Evolutionary conservation across 1,284 basidiomycete genomes (phyloP), one percentile per base, ranked within the genome.

Genomic region (Apiotrichum domesticum): DNA sequence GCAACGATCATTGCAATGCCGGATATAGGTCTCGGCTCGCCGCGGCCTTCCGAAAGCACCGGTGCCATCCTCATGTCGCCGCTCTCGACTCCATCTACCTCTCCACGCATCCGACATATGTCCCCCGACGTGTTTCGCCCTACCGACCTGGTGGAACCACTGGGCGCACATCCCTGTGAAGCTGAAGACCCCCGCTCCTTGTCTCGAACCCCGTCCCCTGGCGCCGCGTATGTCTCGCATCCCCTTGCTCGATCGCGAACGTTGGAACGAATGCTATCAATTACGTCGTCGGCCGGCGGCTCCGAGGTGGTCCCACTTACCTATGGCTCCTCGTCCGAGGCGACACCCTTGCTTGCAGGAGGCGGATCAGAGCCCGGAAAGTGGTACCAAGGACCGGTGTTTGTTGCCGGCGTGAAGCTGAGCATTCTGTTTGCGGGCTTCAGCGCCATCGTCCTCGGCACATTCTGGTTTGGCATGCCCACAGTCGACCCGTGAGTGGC

Each of bases 371-470:
- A 50, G 8, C 14, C 40, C 3, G 56, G 51, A 1, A 21, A 32
- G 58, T 77, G 74, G 73, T 74, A 72, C 51, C 58, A 66, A 14
- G 73, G 79, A 44, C 82, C 90, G 39, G 79, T 94, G 59, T 78
- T 90, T 73, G 82, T 84, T 68, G 88, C 91, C 0, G 86, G 86
- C 0, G 74, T 92, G 57, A 90, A 92, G 79, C 88, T 94, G 80
- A 84, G 84, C 13, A 77, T 81, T 21, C 80, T 95, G 55, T 94
- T 95, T 68, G 55, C 84, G 47, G 56, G 86, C 39, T 87, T 88
- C 69, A 84, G 85, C 1, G 56, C 82, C 3, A 51, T 91, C 15
- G 83, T 93, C 2, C 86, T 86, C 2, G 84, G 84, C 6, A 87
- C 82, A 0, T 81, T 93, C 35, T 91, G 84, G 81, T 77, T 90